These are phyloP conservation scores for Neurospora sublineolata DNA, from an alignment of 495 filamentous ascomycete genomes.

Conservation along the genomic window DNA sequence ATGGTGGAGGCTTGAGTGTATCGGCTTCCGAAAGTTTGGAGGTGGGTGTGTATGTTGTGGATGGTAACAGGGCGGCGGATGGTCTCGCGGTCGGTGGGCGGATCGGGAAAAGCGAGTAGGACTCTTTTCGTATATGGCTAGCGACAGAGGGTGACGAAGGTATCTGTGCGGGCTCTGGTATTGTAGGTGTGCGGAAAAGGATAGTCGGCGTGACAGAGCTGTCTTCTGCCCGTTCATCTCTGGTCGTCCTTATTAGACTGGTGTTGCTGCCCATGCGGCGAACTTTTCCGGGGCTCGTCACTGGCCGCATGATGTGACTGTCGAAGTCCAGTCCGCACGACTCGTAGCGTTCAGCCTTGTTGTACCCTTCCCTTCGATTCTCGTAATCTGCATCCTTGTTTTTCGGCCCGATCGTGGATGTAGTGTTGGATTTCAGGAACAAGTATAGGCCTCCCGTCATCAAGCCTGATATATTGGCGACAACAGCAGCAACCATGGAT, in stretches of 20 bases:
- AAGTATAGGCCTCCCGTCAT: conserved; percentile 38
- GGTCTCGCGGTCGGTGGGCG: conserved; percentile 16
- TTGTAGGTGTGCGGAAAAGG: conserved; percentile 16
- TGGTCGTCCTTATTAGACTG: conserved; percentile 18
- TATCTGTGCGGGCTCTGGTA: conserved; percentile 21
- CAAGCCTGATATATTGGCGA: conserved; percentile 36
- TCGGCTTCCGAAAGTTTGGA: conserved; percentile 8
- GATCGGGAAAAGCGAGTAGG: conserved; percentile 31
- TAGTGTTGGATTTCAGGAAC: conserved; percentile 34
- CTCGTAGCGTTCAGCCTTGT: conserved; percentile 14
- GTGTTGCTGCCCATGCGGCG: conserved; percentile 24
- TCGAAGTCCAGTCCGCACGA: conserved; percentile 18
- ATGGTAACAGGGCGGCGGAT: conserved; percentile 26
- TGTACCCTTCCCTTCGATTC: conserved; percentile 21
- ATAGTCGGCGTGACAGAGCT: conserved; percentile 14
- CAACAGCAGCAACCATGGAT: conserved; percentile 36
- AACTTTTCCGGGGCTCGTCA: conserved; percentile 14
- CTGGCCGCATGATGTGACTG: conserved; percentile 21
- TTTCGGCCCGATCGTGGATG: conserved; percentile 28
- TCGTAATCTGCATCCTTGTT: conserved; percentile 33
- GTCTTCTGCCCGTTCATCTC: conserved; percentile 14
- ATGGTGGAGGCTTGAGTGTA: conserved; percentile 31
- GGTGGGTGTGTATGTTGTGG: conserved; percentile 31
- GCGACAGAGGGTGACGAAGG: conserved; percentile 9
- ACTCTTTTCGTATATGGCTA: conserved; percentile 25